Base-by-base conservation (phyloP, 768 basidiomycete species). In the Termitomyces sp. region DNA sequence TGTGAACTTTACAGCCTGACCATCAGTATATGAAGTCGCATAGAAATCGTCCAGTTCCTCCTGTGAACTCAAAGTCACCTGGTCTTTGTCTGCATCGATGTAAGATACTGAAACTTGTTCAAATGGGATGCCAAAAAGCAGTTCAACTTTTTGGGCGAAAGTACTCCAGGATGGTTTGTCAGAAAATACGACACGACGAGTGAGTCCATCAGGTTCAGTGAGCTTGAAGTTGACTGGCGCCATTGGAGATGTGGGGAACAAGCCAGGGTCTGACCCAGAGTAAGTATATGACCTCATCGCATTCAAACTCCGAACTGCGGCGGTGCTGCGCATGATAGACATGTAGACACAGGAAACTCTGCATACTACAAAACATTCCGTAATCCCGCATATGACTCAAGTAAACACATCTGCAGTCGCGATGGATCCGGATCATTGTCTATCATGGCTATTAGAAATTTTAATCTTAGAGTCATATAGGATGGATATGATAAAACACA, bases 21-120 rank as follows among this genome's bases (percentile, higher is more conserved):
- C 68, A 47, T 66, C 58, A 23, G 60, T 62, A 63, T 71, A 57
- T 59, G 73, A 65, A 7, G 74, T 72, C 32, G 68, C 66, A 68
- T 88, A 91, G 68, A 81, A 89, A 59, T 92, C 89, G 56, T 80
- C 79, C n/a, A 93, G 81, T 70, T 93, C 91, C 36, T 86, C 85
- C 56, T 90, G 78, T 4, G 90, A 83, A 71, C 83, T 89, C 58
- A 92, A 76, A 12, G 90, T 92, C 61, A 93, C 83, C 60, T 87
- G 83, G 67, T 93, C 91, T 41, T 82, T 80, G 66, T 93, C 90
- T 35, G 69, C 68, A 70, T 93, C 91, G 51, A 86, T 60, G 70
- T 93, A 93, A 35, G 86, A 84, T 36, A 89, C 85, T 2, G 78
- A 88, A 54, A 91, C 74, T 54, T 79, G 78, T 58, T 81, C 80